Evolutionary conservation across 768 basidiomycete species (phyloP).

Genomic region (Thelephora aurantiotincta): DNA sequence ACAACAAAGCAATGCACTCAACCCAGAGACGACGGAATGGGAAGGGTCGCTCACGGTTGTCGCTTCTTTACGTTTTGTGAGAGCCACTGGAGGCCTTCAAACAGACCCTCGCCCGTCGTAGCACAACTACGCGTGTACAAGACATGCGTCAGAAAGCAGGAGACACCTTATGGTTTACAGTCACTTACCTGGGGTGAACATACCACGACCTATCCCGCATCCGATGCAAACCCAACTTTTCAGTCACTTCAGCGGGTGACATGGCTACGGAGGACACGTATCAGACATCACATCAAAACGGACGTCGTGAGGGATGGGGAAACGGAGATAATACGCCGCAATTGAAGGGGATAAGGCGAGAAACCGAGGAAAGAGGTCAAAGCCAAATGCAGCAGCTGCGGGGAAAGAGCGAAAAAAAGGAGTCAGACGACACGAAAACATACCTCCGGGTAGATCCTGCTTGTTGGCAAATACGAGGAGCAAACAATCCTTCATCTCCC

Average conservation of each 20-base stretch:
- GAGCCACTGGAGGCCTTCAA: slow-evolving; percentile 95
- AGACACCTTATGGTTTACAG: slow-evolving; percentile 2
- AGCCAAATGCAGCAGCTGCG: background rate
- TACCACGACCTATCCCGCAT: slow-evolving; percentile 99
- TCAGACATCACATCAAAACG: too few relatives aligned
- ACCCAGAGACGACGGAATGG: slow-evolving; percentile 1
- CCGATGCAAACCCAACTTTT: slow-evolving; percentile 86
- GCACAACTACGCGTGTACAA: slow-evolving; percentile 53
- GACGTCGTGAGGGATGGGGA: too few relatives aligned
- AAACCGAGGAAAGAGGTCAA: too few relatives aligned
- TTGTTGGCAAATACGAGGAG: slow-evolving; percentile 99
- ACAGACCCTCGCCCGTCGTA: slow-evolving; percentile 91
- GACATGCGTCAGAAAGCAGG: background rate
- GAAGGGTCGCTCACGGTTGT: slow-evolving; percentile 37
- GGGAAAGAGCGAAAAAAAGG: background rate
- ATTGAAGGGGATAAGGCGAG: too few relatives aligned
- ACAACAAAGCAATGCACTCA: background rate
- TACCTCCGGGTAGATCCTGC: slow-evolving; percentile 94
- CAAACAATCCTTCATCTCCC: slow-evolving; percentile 97
- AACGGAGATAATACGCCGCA: too few relatives aligned
- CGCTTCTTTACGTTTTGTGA: slow-evolving; percentile 95
- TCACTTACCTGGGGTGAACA: slow-evolving; percentile 85
- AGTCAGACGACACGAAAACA: slow-evolving; percentile 14
- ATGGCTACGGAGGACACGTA: slow-evolving; percentile 43
- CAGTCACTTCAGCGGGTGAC: slow-evolving; percentile 98